Evolutionary conservation across 2,329 filamentous ascomycete species (phyloP), one percentile per base, ranked within the genome.

Genomic region (Diaporthe batatas): DNA sequence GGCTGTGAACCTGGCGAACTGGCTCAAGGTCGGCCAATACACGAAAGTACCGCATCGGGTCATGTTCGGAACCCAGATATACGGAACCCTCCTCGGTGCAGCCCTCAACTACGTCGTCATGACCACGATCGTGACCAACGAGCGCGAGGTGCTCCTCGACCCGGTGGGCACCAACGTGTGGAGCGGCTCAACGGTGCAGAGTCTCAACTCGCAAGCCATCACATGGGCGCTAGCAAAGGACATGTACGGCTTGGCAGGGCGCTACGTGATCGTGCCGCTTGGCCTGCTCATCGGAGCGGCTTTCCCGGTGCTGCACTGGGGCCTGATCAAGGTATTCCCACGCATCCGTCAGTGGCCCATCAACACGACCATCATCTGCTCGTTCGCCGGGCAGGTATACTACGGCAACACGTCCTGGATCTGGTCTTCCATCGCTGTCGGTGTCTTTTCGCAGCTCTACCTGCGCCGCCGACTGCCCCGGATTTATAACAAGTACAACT

Each of bases 401-500:
- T 80, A 83, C 36, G 83, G 82, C 23, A 82, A 83, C 75, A 83
- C 82, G 75, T 77, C 78, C 23, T 79, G 78, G 49, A 75, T 82
- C 14, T 71, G 78, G 59, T 75, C 74, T 8, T 78, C 75, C 72
- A 80, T 80, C 49, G 72, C 70, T 1, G 72, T 81, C 32, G 79
- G 77, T 14, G 79, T 80, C 68, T 72, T 73, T n/a, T 70, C 75
- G 12, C 81, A 84, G 69, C 79, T 77, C 47, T 84, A 79, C 68
- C 76, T 84, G n/a, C 76, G 82, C 23, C 79, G 79, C 54, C 79
- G 79, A 36, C 75, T 78, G 10, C 81, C 84, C 0, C 59, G 77
- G 11, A 77, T 82, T 51, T 85, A 83, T 75, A 80, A 83, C 54
- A 79, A 83, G 69, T 85, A 83, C 72, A 83, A 83, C 64, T 84